phyloP scores from a whole-genome alignment of 2,329 filamentous ascomycete genomes.

The Trichocomaceae sp. region DNA sequence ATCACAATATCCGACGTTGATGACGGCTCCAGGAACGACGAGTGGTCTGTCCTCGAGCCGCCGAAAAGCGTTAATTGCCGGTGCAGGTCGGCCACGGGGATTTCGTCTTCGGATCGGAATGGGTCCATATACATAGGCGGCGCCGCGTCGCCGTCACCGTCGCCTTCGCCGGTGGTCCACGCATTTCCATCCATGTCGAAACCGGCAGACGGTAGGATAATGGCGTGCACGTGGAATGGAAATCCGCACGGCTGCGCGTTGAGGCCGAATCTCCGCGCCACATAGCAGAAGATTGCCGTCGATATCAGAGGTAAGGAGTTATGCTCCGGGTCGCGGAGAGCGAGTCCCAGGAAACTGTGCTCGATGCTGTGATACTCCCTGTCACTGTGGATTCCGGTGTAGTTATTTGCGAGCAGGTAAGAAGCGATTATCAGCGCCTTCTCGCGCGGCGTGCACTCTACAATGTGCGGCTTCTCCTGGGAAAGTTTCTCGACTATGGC shows the following conservation, averaged over 20 bases:
- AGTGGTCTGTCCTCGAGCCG: slow-evolving; percentile 31
- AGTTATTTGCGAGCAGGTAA: slow-evolving; percentile 62
- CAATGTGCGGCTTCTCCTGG: slow-evolving; percentile 47
- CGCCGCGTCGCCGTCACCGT: too few species aligned
- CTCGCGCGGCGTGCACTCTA: slow-evolving; percentile 53
- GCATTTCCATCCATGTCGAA: slow-evolving; percentile 53
- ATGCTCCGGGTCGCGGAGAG: slow-evolving; percentile 64
- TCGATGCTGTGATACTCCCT: slow-evolving; percentile 69
- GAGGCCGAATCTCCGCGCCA: slow-evolving; percentile 68
- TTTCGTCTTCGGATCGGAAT: slow-evolving; percentile 63
- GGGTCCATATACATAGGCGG: slow-evolving; percentile 76
- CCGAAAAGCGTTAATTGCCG: slow-evolving; percentile 52
- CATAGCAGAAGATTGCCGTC: slow-evolving; percentile 73
- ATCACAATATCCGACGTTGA: slow-evolving; percentile 61
- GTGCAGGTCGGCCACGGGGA: slow-evolving; percentile 54
- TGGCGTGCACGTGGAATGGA: slow-evolving; percentile 76
- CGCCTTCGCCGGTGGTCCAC: slow-evolving; percentile 14
- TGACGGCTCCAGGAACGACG: slow-evolving; percentile 57
- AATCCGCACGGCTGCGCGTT: slow-evolving; percentile 73
- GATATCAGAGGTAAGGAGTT: slow-evolving; percentile 82
- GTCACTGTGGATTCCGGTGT: slow-evolving; percentile 64
- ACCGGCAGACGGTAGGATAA: slow-evolving; percentile 59
- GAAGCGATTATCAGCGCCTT: slow-evolving; percentile 62
- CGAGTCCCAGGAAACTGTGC: slow-evolving; percentile 83
- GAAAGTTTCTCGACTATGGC: slow-evolving; percentile 54